phyloP scores from a whole-genome alignment of 345 rosid species.

The Physaria fendleri region DNA sequence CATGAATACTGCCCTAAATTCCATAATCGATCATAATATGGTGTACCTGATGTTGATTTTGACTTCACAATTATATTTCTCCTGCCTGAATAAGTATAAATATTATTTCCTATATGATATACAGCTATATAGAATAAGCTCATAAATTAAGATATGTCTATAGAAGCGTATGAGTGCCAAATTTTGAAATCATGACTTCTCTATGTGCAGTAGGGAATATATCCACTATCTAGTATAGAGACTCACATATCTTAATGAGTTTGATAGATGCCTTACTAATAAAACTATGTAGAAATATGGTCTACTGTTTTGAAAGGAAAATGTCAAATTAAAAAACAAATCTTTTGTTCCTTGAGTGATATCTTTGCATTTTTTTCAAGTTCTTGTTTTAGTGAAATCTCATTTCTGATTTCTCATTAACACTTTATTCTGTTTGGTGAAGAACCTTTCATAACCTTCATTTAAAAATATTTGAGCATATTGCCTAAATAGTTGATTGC shows the following conservation, averaged over 20 bases:
- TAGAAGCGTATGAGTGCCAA: slow-evolving; percentile 29
- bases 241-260: slow-evolving; percentile 34
- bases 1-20: not conserved
- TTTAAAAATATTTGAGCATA: slow-evolving; percentile 44
- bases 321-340: too few relatives aligned
- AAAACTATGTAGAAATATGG: slow-evolving; percentile 8
- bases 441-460: too few relatives aligned
- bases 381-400: slow-evolving; percentile 35
- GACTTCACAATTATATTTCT: slow-evolving; percentile 31
- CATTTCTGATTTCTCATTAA: slow-evolving; percentile 46
- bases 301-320: too few relatives aligned
- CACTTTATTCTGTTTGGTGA: too few relatives aligned
- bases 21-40: not conserved
- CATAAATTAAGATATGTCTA: slow-evolving; percentile 4
- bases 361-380: too few relatives aligned
- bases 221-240: too few relatives aligned
- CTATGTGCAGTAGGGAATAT: slow-evolving; percentile 33
- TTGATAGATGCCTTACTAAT: slow-evolving; percentile 22
- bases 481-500: slow-evolving; percentile 45
- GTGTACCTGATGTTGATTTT: slow-evolving; percentile 29
- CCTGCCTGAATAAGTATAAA: slow-evolving; percentile 29
- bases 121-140: slow-evolving; percentile 38
- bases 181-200: slow-evolving; percentile 22
- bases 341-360: too few relatives aligned
- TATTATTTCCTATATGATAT: slow-evolving; percentile 25